Base-by-base conservation (phyloP, 441 rosid genomes). In the Geranium incanum region DNA sequence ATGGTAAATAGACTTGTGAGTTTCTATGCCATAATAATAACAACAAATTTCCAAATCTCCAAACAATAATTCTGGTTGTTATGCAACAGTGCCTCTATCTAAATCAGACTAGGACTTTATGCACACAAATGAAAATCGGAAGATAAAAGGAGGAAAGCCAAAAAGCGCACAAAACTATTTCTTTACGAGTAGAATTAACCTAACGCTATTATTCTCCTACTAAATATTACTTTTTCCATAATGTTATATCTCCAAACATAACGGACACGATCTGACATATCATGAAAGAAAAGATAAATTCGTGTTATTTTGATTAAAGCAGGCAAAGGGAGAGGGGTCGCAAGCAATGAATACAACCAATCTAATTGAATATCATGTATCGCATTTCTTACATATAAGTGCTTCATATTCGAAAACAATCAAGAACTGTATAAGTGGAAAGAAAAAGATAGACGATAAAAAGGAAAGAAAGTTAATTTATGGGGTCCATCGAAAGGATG, bases 401-500 rank as follows among this genome's bases (percentile, higher is more conserved):
- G 60, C 50, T 78, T 68, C 68, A 36, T 70, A 72, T 77, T 72
- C 79, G 75, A 77, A 79, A 70, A 68, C 78, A 48, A 78, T 72
- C 82, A 71, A 76, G 55, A 63, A 36, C 69, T 68, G 74, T 72
- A 36, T 23, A 71, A 76, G 74, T 80, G 87, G 66, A 68, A 69
- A 41, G 66, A 36, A 71, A 66, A 70, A 18, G 68, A 68, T 64
- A 66, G 28, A 66, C 59, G 21, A 67, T 67, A 68, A 66, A 70
- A 72, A 68, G 76, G 70, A 67, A 50, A 68, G 36, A 43, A 50
- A 50, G 59, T 12, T 67, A 74, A 74, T 78, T 85, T 70, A 80
- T 83, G 79, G 23, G 68, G 36, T 65, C 68, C 77, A 77, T 83
- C 79, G 80, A 81, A 80, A 79, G 82, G 74, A 75, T 70, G 68